Conservation (phyloP, 768 basidiomycete genomes). For the Trametes coccinea region DNA sequence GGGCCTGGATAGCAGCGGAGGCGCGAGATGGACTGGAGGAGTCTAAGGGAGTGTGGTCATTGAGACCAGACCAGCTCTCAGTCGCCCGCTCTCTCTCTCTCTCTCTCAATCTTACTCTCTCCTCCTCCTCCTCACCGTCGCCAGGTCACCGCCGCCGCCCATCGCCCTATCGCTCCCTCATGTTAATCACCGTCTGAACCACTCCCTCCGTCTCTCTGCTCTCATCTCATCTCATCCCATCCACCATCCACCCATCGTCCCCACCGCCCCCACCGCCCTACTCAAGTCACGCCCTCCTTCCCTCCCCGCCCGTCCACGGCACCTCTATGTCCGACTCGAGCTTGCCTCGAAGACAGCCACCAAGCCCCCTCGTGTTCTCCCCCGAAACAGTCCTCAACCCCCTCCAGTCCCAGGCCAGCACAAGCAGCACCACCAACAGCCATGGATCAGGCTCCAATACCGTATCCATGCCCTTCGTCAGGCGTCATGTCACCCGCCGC, state of each 20-base stretch:
- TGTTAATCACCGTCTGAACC: conserved; percentile 20
- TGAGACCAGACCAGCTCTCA: conserved; percentile 19
- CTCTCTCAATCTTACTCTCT: background rate
- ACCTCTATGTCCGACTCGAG: conserved; percentile 37
- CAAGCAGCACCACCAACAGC: conserved; percentile 33
- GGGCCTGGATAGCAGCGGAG: conserved; percentile 1
- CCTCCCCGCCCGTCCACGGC: conserved; percentile 20
- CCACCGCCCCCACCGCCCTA: background rate
- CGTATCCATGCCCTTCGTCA: conserved; percentile 90
- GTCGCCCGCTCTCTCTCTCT: background rate
- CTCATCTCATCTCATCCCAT: conserved; percentile 17
- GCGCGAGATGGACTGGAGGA: background rate
- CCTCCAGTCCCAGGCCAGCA: conserved; percentile 39
- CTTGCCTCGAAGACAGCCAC: conserved; percentile 46
- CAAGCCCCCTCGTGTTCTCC: conserved; percentile 80
- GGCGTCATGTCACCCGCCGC: conserved; percentile 89
- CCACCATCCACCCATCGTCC: conserved; percentile 18
- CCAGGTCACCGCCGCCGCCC: conserved; percentile 26
- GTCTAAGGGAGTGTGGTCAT: conserved; percentile 10
- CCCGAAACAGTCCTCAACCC: conserved; percentile 64
- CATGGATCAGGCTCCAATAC: conserved; percentile 64
- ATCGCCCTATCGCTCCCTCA: conserved; percentile 23
- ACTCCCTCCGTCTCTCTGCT: conserved; percentile 18
- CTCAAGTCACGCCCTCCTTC: conserved; percentile 16
- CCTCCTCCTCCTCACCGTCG: conserved; percentile 26